Percentiles rank a stretch among this genome's conserved stretches.
phyloP scores from a whole-genome alignment of 2,329 filamentous ascomycete genomes.

The Stemphylium lycopersici region DNA sequence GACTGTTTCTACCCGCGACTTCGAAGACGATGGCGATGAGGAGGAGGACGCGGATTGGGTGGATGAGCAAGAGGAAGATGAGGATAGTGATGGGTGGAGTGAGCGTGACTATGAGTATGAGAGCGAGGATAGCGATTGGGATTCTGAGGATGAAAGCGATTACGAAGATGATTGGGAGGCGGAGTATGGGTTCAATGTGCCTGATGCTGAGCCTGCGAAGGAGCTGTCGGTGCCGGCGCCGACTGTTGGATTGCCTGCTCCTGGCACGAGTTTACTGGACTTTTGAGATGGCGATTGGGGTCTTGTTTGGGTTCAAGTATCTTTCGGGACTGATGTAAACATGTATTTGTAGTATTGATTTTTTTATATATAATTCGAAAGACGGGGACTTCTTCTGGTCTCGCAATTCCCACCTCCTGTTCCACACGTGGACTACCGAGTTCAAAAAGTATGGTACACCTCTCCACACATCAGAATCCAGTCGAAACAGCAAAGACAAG shows the following conservation, averaged over 20 bases:
- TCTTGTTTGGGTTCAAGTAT: neutral
- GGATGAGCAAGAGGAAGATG: neutral
- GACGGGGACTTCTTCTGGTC: too few relatives aligned
- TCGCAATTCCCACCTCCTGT: too few relatives aligned
- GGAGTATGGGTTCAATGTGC: conserved; percentile 9
- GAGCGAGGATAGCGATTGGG: conserved; percentile 13
- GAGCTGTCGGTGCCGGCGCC: neutral
- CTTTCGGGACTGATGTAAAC: neutral
- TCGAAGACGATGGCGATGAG: conserved; percentile 7
- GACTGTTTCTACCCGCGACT: conserved; percentile 1
- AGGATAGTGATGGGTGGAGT: conserved; percentile 7
- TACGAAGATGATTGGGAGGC: conserved; percentile 18
- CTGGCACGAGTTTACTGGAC: conserved; percentile 5
- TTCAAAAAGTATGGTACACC: too few relatives aligned
- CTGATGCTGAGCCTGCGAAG: neutral
- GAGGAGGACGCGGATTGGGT: conserved; percentile 4
- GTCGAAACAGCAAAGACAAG: too few relatives aligned
- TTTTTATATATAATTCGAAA: too few relatives aligned
- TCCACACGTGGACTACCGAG: too few relatives aligned
- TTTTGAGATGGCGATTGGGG: neutral
- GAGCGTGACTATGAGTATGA: conserved; percentile 13
- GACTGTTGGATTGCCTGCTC: neutral
- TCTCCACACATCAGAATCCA: too few relatives aligned
- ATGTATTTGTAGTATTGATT: neutral
- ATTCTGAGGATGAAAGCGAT: conserved; percentile 14